Base-by-base conservation (phyloP, 2,329 filamentous ascomycete species). In the Cyanodermella asteris region DNA sequence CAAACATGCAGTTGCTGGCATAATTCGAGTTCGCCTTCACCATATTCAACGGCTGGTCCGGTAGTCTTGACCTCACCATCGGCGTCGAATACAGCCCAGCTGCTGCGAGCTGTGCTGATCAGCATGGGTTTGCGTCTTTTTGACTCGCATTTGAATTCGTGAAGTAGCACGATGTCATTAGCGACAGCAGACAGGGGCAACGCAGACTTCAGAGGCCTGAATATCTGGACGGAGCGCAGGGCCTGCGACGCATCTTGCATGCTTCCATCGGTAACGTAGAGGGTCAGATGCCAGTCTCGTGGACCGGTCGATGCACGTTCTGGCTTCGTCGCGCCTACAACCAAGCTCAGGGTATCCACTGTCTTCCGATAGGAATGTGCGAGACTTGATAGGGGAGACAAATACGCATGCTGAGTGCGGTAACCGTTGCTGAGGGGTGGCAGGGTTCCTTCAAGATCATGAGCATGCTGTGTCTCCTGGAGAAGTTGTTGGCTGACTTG, bases 71-170 rank as follows among this genome's bases (percentile, higher is more conserved):
- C 17, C 23, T 31, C 29, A 7, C 18, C 22, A 7, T 24, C 25
- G 20, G 26, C 15, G 18, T 38, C 32, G 33, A 57, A 56, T 4
- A 58, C 50, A 7, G 47, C 53, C 55, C 55, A 59, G 7, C 53
- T 45, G 29, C 53, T 56, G 10, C 42, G 42, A 8, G 49, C 41
- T 3, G 38, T 41, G 33, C 50, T 56, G 24, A 51, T 33, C 3
- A 59, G 41, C 29, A 46, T 45, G 25, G 52, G 37, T 5, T 41
- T 44, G 31, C 49, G 44, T 9, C 51, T 40, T 24, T 45, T 38
- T 29, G 40, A 51, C 20, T 48, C 43, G 6, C 57, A 50, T 29
- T 49, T 49, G 36, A 59, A 54, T 29, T 56, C 45, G 9, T 53
- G 46, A 6, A 59, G 42, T 3, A 59, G 37, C 17, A 59, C 37